Percentiles rank a stretch among this genome's conserved stretches.
Conservation (phyloP, 768 basidiomycete species). For the Clavaria fumosa region DNA sequence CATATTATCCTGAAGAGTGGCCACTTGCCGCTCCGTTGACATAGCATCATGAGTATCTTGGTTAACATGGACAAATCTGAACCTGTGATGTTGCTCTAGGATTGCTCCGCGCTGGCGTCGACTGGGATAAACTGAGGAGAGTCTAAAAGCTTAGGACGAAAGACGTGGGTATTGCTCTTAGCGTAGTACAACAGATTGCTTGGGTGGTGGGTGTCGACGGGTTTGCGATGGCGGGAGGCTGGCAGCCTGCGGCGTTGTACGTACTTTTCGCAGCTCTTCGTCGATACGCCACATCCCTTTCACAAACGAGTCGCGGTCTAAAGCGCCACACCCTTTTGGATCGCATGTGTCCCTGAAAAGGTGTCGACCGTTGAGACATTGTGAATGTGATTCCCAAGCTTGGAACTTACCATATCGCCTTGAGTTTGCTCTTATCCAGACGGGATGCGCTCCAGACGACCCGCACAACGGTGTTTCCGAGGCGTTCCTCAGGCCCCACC, state of each 20-base stretch:
- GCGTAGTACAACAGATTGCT: constrained; percentile 3
- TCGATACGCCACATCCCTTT: constrained; percentile 81
- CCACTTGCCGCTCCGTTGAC: too few species aligned
- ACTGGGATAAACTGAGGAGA: too few species aligned
- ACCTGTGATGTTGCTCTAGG: too few species aligned
- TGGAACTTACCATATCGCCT: constrained; percentile 46
- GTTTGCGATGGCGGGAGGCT: constrained; percentile 12
- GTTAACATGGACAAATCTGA: too few species aligned
- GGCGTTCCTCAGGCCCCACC: constrained; percentile 27
- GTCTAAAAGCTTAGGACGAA: too few species aligned
- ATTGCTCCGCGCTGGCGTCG: too few species aligned
- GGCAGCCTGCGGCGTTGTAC: neutral
- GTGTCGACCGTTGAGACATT: constrained; percentile 2
- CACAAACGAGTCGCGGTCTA: constrained; percentile 52
- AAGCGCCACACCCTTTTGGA: constrained; percentile 32
- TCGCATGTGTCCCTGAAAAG: constrained; percentile 56
- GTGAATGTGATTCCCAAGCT: constrained; percentile 6
- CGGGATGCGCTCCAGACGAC: constrained; percentile 49
- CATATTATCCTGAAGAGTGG: too few species aligned
- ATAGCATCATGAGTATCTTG: too few species aligned
- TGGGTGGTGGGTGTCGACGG: constrained; percentile 10
- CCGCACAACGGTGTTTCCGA: constrained; percentile 42
- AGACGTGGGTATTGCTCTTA: too few species aligned
- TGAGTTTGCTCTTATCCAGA: constrained; percentile 35
- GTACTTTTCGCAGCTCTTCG: constrained; percentile 54